These are phyloP conservation scores for Globisporangium cylindrosporum DNA, from an alignment of 352 stramenopile genomes.

Conservation along the genomic window DNA sequence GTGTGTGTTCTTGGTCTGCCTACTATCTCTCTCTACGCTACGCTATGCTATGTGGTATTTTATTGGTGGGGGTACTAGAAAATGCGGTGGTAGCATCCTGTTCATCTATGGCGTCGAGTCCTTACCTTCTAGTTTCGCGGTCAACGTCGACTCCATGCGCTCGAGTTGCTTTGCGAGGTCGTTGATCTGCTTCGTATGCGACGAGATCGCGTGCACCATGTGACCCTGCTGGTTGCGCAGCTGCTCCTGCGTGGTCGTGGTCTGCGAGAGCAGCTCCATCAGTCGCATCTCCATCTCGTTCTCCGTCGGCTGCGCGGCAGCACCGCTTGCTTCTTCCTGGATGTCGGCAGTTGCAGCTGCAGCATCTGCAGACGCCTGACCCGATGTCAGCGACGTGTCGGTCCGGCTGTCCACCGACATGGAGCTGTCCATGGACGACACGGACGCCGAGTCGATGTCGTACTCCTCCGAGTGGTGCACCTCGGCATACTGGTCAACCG, in stretches of 20 bases:
- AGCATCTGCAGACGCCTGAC: not conserved
- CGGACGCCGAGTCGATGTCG: slow-evolving; percentile 14
- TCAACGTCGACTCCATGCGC: slow-evolving; percentile 69
- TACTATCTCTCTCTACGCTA: slow-evolving; percentile 2
- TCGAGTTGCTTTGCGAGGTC: slow-evolving; percentile 78
- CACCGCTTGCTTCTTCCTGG: slow-evolving; percentile 12
- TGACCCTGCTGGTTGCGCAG: slow-evolving; percentile 74
- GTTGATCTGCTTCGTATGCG: slow-evolving; percentile 78
- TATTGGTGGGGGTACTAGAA: not conserved
- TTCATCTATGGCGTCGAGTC: slow-evolving; percentile 1
- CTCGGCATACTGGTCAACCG: slow-evolving; percentile 13
- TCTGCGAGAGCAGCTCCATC: slow-evolving; percentile 76
- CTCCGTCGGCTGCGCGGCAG: slow-evolving; percentile 21
- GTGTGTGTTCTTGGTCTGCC: not conserved
- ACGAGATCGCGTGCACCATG: slow-evolving; percentile 77
- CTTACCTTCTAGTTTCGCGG: slow-evolving; percentile 46
- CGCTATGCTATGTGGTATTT: not conserved
- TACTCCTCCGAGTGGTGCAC: slow-evolving; percentile 11
- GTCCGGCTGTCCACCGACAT: slow-evolving; percentile 18
- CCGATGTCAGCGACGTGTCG: not conserved
- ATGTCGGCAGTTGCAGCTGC: not conserved
- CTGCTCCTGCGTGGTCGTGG: slow-evolving; percentile 77
- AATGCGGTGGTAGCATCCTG: not conserved
- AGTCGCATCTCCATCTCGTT: slow-evolving; percentile 76
- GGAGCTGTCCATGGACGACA: slow-evolving; percentile 22